Percentiles rank a stretch among this genome's conserved stretches.
phyloP scores from a whole-genome alignment of 352 stramenopile species.

The Globisporangium viniferum region DNA sequence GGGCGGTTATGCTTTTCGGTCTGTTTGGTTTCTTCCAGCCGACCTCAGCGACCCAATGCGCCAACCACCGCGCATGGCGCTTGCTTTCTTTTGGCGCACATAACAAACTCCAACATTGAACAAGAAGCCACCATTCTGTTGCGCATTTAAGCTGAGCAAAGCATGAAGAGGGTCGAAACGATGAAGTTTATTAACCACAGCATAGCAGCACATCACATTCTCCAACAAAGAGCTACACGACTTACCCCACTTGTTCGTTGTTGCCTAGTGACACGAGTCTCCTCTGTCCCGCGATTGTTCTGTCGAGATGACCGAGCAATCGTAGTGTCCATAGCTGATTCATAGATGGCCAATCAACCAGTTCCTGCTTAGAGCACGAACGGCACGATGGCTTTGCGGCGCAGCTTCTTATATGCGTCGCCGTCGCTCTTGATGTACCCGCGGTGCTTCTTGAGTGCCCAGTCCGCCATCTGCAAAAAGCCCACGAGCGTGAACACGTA shows the following conservation, averaged over 20 bases:
- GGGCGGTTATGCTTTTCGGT: slow-evolving; percentile 2
- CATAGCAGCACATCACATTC: neutral
- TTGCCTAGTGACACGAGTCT: neutral
- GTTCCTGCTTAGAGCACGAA: slow-evolving; percentile 66
- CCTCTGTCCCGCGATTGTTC: neutral
- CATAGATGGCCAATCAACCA: neutral
- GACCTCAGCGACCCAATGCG: neutral
- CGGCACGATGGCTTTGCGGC: slow-evolving; percentile 81
- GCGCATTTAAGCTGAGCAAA: neutral
- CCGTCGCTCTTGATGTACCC: slow-evolving; percentile 87
- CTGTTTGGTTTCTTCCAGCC: neutral
- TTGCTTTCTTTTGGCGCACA: neutral
- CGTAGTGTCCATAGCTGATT: neutral
- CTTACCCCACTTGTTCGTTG: neutral
- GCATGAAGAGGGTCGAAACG: neutral
- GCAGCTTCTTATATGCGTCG: slow-evolving; percentile 86
- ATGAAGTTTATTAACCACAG: neutral
- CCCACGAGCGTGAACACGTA: slow-evolving; percentile 85
- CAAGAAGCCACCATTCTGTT: too few species aligned
- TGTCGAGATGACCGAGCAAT: neutral
- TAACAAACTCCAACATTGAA: too few species aligned
- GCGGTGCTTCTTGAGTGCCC: slow-evolving; percentile 87
- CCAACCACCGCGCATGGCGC: too few species aligned
- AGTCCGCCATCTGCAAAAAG: slow-evolving; percentile 89
- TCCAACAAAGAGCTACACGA: neutral